Evolutionary conservation across 1,284 basidiomycete species (phyloP).

Genomic region (Phenoliferia sp.): DNA sequence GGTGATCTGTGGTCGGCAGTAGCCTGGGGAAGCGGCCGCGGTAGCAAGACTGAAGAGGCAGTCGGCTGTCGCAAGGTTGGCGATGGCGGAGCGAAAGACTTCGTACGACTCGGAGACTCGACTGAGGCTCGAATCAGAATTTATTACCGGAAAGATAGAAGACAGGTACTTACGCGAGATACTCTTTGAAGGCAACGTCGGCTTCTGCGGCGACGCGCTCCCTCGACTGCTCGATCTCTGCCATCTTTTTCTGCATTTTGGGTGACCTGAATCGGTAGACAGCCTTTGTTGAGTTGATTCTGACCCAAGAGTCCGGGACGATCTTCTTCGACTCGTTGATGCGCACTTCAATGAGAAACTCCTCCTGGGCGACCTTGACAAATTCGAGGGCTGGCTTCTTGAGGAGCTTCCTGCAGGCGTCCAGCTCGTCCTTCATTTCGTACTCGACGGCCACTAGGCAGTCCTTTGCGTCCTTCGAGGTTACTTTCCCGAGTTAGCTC

Average conservation of each 20-base stretch:
- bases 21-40: constrained; percentile 51
- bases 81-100: constrained; percentile 64
- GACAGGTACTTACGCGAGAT: constrained; percentile 66
- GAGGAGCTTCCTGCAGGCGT: constrained; percentile 64
- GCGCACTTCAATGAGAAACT: constrained; percentile 60
- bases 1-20: constrained; percentile 57
- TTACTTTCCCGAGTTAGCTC: background rate
- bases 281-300: constrained; percentile 71
- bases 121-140: background rate
- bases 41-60: constrained; percentile 64
- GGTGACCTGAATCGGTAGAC: constrained; percentile 79
- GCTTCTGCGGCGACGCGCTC: constrained; percentile 65
- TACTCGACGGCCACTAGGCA: constrained; percentile 59
- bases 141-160: background rate
- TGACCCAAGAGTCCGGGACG: constrained; percentile 73
- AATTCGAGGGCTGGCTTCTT: constrained; percentile 73
- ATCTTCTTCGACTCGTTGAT: constrained; percentile 60
- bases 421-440: constrained; percentile 72
- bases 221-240: constrained; percentile 68
- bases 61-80: constrained; percentile 74
- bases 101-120: constrained; percentile 49
- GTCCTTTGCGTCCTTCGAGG: constrained; percentile 41
- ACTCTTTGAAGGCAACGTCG: constrained; percentile 59
- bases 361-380: constrained; percentile 52
- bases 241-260: constrained; percentile 56